Base-by-base conservation (phyloP, 352 stramenopile species). In the Pythium periplocum region DNA sequence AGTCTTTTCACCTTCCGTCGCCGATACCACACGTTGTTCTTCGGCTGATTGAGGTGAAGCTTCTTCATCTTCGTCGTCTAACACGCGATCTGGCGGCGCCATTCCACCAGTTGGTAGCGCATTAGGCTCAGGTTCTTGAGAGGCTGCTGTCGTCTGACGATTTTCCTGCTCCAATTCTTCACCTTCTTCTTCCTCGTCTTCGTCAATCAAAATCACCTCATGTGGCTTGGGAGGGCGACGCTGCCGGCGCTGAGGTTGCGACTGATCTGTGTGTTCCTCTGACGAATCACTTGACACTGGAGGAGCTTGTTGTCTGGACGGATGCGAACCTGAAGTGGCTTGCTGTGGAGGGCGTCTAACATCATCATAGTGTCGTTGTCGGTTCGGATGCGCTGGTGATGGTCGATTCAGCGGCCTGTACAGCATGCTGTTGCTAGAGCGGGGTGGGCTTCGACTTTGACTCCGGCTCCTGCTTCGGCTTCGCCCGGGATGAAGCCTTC, bases 191-290 rank as follows among this genome's bases (percentile, higher is more conserved):
- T 75, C 70, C 4, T 83, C 74, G 11, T 83, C 70, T 6, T 84
- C 74, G 67, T 88, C 77, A 66, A 88, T 88, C 33, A 88, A 66
- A 46, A 88, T 88, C 44, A 88, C 65, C 44, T 88, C 74, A 12
- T 60, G 57, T 4, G 49, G 4, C 32, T 31, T 35, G 4, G 40
- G 45, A 4, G 39, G 36, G 11, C 50, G 45, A 12, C 32, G 33
- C 2, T 32, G 61, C 35, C 50, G 50, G 1, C 34, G 47, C 9
- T 11, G 35, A 2, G 46, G 8, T 46, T 30, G 35, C 10, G 42
- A 26, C 17, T 26, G 17, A 26, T 26, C 17, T 26, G 17, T 26
- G 17, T 26, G 17, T 26, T 26, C 17, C 17, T 26, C 17, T 26
- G 17, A 26, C 17, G 17, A 26, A 26, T 26, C 17, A 26, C 17